These are phyloP conservation scores for Raddia guianensis DNA, from an alignment of 176 grass and related monocot species.

Conservation along the genomic window DNA sequence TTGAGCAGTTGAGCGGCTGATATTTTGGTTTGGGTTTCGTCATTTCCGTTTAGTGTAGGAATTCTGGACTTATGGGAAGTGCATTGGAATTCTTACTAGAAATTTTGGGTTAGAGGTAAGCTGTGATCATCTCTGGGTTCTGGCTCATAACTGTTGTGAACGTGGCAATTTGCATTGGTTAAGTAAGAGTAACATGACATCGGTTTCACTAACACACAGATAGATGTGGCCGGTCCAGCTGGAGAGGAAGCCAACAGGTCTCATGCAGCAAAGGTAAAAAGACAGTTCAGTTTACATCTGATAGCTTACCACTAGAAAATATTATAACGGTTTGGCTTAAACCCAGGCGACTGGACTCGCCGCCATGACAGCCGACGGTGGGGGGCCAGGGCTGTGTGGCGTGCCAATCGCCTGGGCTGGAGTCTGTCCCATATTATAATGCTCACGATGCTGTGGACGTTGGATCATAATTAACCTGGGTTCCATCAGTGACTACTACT, in stretches of 20 bases:
- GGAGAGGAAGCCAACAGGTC: background rate
- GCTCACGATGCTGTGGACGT: background rate
- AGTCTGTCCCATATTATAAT: no score
- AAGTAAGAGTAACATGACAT: background rate
- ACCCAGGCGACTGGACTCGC: no score
- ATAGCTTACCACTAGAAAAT: background rate
- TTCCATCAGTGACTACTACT: slow-evolving; percentile 3
- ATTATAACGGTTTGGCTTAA: no score
- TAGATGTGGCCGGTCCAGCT: background rate
- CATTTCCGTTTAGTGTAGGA: background rate
- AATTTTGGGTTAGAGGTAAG: background rate
- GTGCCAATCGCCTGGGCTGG: no score
- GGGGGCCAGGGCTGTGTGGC: no score
- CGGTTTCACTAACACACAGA: background rate
- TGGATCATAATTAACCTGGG: background rate
- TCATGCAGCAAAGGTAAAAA: background rate
- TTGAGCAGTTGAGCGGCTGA: no score
- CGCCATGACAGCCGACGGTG: no score
- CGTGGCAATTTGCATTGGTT: slow-evolving; percentile 8
- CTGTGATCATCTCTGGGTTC: background rate
- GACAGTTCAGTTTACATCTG: background rate
- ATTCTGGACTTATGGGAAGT: background rate
- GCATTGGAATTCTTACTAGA: background rate
- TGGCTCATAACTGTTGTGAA: background rate
- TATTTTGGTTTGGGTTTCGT: no score